phyloP scores from a whole-genome alignment of 176 grass and related monocot genomes.

The Paspalum vaginatum region DNA sequence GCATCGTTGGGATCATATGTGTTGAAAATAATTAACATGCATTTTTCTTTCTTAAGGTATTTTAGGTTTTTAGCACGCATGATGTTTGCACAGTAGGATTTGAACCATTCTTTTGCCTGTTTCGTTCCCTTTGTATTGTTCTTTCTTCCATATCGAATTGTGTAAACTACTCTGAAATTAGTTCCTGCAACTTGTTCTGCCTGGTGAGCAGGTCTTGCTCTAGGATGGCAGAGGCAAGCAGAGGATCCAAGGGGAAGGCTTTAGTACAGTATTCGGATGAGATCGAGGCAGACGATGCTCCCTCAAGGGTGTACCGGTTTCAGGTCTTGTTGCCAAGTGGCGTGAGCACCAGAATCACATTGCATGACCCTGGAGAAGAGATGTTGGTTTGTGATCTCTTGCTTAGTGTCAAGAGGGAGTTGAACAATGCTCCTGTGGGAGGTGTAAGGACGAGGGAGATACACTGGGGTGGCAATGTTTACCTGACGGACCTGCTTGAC shows the following conservation, averaged over 20 bases:
- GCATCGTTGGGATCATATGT: background rate
- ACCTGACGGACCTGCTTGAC: slow-evolving; percentile 37
- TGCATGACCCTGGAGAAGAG: slow-evolving; percentile 13
- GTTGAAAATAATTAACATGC: background rate
- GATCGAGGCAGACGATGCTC: background rate
- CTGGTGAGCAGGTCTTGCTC: background rate
- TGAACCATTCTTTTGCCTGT: background rate
- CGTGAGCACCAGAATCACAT: background rate
- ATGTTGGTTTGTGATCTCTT: slow-evolving; percentile 44
- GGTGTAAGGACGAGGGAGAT: background rate
- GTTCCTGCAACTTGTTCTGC: background rate
- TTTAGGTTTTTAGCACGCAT: background rate
- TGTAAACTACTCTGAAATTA: background rate
- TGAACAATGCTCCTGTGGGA: slow-evolving; percentile 1
- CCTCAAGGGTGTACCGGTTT: slow-evolving; percentile 34
- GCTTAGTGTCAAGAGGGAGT: slow-evolving; percentile 19
- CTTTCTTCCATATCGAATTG: background rate
- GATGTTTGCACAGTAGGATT: background rate
- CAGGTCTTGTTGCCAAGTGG: slow-evolving; percentile 50
- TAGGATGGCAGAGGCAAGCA: background rate
- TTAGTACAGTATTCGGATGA: background rate
- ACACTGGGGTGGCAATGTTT: slow-evolving; percentile 29
- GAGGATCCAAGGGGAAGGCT: background rate
- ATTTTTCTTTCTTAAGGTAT: background rate
- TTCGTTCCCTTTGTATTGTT: too few relatives aligned